Base-by-base conservation (phyloP, 495 filamentous ascomycete species). In the Cercophora samala region DNA sequence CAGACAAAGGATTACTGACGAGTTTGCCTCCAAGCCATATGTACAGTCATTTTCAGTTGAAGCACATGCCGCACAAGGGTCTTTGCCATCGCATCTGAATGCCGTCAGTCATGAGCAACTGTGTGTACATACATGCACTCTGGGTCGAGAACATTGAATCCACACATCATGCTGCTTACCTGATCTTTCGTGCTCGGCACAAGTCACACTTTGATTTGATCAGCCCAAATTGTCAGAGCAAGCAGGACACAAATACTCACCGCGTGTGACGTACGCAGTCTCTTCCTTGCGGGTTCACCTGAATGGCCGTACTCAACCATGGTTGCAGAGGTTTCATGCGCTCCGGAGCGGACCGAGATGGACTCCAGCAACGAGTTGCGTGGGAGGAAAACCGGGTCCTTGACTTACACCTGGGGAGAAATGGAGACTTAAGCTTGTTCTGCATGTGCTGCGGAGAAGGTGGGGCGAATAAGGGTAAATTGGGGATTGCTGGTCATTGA, bases 41-140 rank as follows among this genome's bases (percentile, higher is more conserved):
- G 71, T 72, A 64, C 76, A 78, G 23, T 74, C 73, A 37, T 67
- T 72, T 54, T 76, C 72, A 4, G 70, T 66, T 42, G 71, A 63
- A 13, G 66, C 53, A 60, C 76, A 78, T 24, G 67, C 68, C 4
- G 66, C 69, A 55, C 76, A 78, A 32, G 76, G 76, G 6, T 66
- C 69, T 25, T 73, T 71, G 4, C 76, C 76, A 69, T 78, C 74
- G 58, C 76, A 72, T 68, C 71, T 67, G 56, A 73, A n/a, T 6
- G 26, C 56, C 4, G 19, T 29, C 4, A 29, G 4, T 8, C 8
- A 8, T 29, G 26, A 29, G 26, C 26, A 29, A 29, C 26, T 29
- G 26, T 29, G 4, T 6, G 4, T 29, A 5, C n/a, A n/a, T n/a
- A n/a, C n/a, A n/a, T n/a, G n/a, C n/a, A n/a, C 26, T 29, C 26